Evolutionary conservation across 805 yeast genomes (phyloP), one percentile per base, ranked within the genome.

Genomic region (Teunomyces aglyptinius): DNA sequence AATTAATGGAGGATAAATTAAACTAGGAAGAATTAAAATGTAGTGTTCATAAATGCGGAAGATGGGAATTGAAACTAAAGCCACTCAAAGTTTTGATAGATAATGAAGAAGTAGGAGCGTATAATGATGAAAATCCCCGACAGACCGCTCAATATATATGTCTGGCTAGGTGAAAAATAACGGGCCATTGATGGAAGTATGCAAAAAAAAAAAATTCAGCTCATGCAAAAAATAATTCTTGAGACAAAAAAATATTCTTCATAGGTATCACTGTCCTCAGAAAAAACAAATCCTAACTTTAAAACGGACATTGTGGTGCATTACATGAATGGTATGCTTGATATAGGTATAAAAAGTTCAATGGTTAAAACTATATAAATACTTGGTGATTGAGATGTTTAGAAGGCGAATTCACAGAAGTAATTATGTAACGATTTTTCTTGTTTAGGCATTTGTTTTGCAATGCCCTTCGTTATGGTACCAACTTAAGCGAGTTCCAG

Each of bases 21-120:
- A 33, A n/a, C 16, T 39, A 16, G 29, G 38, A n/a, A 32, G 26
- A 20, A 46, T 16, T 22, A 34, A 29, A 32, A 15, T 35, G 38
- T 19, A 12, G 18, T 36, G 27, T 36, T 20, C 39, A 36, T 36
- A 36, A 16, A 34, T 34, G 38, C 38, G 15, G 33, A 34, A 19
- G 15, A 19, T 8, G 20, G 22, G 32, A n/a, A 15, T 33, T 6
- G 20, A 12, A 11, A 19, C 18, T 31, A 31, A 31, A 31, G 33
- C 33, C 33, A 31, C 33, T 13, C 16, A 31, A 31, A 31, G 12
- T 13, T 13, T 31, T 31, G 13, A n/a, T 31, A 31, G 33, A 8
- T 31, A 15, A 31, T 13, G 16, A 31, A 31, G 33, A 31, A 31
- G 13, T 31, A 31, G 33, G 11, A 31, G 33, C 16, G 33, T 31